Evolutionary conservation across 176 grass and related monocot species (phyloP), one percentile per base, ranked within the genome.

Genomic region (Lolium rigidum): DNA sequence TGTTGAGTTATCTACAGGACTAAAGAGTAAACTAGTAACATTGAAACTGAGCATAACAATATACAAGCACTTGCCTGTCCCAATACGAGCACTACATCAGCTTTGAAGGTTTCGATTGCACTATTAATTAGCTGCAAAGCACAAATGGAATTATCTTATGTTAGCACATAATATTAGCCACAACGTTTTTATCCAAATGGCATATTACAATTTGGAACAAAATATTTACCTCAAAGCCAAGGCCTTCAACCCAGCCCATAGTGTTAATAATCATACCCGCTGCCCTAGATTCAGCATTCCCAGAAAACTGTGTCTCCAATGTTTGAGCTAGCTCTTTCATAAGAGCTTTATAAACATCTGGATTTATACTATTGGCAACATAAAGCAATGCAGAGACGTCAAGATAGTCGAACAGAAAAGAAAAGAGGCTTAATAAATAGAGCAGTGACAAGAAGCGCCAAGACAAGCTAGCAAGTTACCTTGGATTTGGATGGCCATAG

Each of bases 241-340:
- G 93, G 47, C 94, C 94, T 95, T 98, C 97, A 77, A 98, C 97
- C 97, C 97, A 98, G n/a, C 97, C 97, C 92, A 98, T 98, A 31
- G 92, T 94, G 54, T 98, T 98, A 67, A 98, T 94, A 60, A 98
- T 72, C 93, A 98, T 94, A 82, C 96, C 93, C 0, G 96, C 93
- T 79, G 96, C 96, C 88, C 90, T 95, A 72, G 93, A 94, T 94
- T 98, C 93, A 76, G 90, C 88, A 92, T 96, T 98, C 12, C 97
- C 94, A 78, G 87, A 91, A 44, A 95, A 98, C 31, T 94, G 93
- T 81, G 82, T 98, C 77, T 95, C 97, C 54, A 98, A 70, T 56
- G 88, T 98, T 90, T 80, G 87, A 74, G 94, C 92, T 57, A 98
- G 90, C 85, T 98, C 97, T 85, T 92, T 96, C 92, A 92, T 94